Conservation (phyloP, 2,329 filamentous ascomycete species). For the Pleoardoris graminearum region DNA sequence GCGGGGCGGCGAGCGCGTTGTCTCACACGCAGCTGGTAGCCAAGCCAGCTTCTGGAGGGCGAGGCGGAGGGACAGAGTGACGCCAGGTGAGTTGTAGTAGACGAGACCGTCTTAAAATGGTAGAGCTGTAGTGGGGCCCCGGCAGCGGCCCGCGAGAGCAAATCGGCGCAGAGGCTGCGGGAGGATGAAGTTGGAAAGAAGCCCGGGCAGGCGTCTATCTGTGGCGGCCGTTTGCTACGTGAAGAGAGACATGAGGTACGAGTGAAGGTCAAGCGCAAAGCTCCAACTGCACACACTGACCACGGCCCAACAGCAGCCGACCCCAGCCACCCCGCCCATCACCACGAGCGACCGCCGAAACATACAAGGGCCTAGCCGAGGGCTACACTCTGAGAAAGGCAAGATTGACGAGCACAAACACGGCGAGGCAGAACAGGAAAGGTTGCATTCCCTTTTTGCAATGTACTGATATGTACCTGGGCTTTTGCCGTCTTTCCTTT, state of each 20-base stretch:
- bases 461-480: background rate
- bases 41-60: background rate
- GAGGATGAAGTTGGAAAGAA: background rate
- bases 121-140: constrained; percentile 18
- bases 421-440: too few species aligned
- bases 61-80: too few species aligned
- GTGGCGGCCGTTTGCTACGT: background rate
- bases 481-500: constrained; percentile 3
- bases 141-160: constrained; percentile 10
- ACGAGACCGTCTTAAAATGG: constrained; percentile 7
- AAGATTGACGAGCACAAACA: too few species aligned
- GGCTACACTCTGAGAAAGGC: too few species aligned
- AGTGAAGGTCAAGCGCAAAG: background rate
- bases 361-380: too few species aligned
- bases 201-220: background rate
- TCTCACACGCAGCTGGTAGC: background rate
- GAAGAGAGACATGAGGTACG: background rate
- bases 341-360: too few species aligned
- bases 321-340: background rate
- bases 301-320: background rate
- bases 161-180: constrained; percentile 1
- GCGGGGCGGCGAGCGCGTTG: background rate
- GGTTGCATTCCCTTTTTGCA: background rate
- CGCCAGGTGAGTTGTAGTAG: background rate
- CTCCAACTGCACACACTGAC: background rate